Conservation (phyloP, 768 basidiomycete genomes). For the Suillus placidus region DNA sequence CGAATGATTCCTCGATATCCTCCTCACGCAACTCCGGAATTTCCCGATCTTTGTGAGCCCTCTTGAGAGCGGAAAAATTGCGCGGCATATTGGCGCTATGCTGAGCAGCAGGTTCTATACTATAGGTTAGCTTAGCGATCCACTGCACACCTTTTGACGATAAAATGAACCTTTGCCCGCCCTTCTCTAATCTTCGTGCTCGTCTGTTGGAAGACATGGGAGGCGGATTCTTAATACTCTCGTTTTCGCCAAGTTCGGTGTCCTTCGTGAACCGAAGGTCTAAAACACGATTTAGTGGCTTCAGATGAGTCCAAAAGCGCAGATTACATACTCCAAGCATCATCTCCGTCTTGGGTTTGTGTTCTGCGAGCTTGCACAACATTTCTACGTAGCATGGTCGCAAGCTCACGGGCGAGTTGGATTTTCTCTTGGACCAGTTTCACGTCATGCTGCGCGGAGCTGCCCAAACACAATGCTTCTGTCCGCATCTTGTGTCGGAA, state of each 20-base stretch:
- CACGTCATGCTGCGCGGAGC: conserved; percentile 45
- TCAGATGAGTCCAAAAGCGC: background rate
- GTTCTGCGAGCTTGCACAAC: conserved; percentile 78
- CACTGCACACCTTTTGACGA: background rate
- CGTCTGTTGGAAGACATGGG: conserved; percentile 50
- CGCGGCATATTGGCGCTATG: conserved; percentile 33
- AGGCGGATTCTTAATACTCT: conserved; percentile 66
- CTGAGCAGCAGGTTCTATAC: conserved; percentile 36
- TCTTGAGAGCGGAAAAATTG: conserved; percentile 73
- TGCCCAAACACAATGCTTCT: conserved; percentile 48
- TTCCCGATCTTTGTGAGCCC: conserved; percentile 61
- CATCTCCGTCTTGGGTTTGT: conserved; percentile 36
- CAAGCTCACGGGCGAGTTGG: conserved; percentile 69
- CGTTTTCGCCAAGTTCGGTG: conserved; percentile 88
- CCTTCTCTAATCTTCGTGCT: conserved; percentile 47
- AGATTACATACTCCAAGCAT: conserved; percentile 58
- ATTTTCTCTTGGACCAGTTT: conserved; percentile 55
- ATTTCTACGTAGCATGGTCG: conserved; percentile 74
- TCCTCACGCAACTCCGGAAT: conserved; percentile 72
- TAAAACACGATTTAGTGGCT: conserved; percentile 30
- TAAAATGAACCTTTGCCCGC: conserved; percentile 28
- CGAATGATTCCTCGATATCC: conserved; percentile 87
- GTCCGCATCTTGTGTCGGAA: conserved; percentile 70
- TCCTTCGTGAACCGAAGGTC: conserved; percentile 74
- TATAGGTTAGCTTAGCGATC: conserved; percentile 17